Evolutionary conservation across 306 rosid species (phyloP), one percentile per base, ranked within the genome.

Genomic region (Styphnolobium japonicum): DNA sequence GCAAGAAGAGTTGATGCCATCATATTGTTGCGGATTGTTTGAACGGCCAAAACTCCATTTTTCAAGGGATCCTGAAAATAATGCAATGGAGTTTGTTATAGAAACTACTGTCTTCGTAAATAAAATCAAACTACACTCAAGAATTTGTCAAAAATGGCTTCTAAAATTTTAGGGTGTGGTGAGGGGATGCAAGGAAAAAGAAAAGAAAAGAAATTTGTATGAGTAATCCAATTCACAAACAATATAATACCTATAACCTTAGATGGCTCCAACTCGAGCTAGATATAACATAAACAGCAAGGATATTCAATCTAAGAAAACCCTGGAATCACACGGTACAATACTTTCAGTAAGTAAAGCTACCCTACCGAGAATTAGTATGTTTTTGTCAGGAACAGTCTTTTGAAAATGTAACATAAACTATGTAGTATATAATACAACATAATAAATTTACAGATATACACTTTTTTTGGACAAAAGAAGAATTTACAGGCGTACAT

Each of bases 1-100:
- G 94, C 99, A 18, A 91, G 87, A 68, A 95, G 93, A 21, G 99
- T 87, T 2, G 96, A 91, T 66, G 98, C 98, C 98, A 91, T 95
- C 68, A 95, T 95, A 78, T 91, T 95, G 87, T 93, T 95, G 82
- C 97, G 91, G 70, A 95, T 91, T 45, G 98, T 93, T 81, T 95
- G 99, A 77, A 95, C 94, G 0, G 83, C 86, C 80, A 95, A 86
- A 80, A 90, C 86, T 10, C 99, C 99, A 71, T 93, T 89, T 91
- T 93, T 93, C 90, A 91, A 71, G 3, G 99, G 98, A 82, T 95
- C 96, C 98, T 95, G 96, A 77, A 86, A 77, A 81, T 52, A 68
- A 31, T 49, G 75, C 73, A 77, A 67, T 40, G 53, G 61, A 49
- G 10, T 85, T 58, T 57, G 45, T 45, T 56, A 62, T 60, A 51